These are phyloP conservation scores for Pisolithus marmoratus DNA, from an alignment of 768 basidiomycete species.

Conservation along the genomic window DNA sequence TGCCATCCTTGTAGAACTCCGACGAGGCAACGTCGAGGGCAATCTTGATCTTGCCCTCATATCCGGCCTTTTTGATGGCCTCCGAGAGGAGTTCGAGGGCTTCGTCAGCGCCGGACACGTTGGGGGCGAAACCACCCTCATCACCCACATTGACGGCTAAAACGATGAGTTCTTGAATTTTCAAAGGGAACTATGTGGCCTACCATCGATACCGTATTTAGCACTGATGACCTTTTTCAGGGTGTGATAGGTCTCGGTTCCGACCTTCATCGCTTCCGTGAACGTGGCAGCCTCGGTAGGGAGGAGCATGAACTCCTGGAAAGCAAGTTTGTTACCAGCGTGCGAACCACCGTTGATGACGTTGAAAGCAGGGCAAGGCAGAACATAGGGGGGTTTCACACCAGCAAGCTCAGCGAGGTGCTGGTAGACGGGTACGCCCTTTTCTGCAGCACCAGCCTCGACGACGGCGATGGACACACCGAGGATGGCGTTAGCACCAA, in stretches of 20 bases:
- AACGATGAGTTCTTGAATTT: neutral
- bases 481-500: constrained; percentile 98
- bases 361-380: constrained; percentile 94
- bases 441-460: constrained; percentile 91
- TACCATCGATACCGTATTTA: constrained; percentile 98
- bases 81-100: constrained; percentile 92
- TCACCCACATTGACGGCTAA: constrained; percentile 99
- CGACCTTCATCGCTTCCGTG: constrained; percentile 98
- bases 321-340: constrained; percentile 99
- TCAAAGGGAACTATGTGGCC: constrained; percentile 15
- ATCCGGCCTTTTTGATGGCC: constrained; percentile 97
- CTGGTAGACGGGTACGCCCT: constrained; percentile 91
- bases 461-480: constrained; percentile 96
- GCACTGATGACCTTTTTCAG: constrained; percentile 98
- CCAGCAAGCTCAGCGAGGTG: constrained; percentile 96
- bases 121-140: constrained; percentile 99
- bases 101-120: constrained; percentile 95
- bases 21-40: constrained; percentile 98
- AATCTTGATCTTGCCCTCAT: constrained; percentile 98
- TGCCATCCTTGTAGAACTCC: constrained; percentile 99
- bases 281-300: constrained; percentile 92
- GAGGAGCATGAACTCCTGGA: constrained; percentile 99
- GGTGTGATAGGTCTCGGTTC: constrained; percentile 96
- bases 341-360: constrained; percentile 99
- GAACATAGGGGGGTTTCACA: constrained; percentile 87